Conservation (phyloP, 805 yeast species). For the Candida saitoana region DNA sequence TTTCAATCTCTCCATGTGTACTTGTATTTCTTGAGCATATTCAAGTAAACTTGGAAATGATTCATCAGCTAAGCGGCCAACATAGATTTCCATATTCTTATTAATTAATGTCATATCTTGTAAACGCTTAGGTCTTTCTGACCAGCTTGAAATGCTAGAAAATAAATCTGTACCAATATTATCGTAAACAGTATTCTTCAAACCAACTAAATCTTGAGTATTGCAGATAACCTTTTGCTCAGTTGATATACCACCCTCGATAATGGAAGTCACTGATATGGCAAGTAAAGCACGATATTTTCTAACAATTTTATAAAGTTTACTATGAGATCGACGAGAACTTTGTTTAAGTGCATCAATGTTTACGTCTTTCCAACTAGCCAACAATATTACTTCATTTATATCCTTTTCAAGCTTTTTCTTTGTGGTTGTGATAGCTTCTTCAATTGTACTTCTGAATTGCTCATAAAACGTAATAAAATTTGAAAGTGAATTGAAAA, state of each 20-base stretch:
- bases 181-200: not conserved
- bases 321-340: constrained; percentile 83
- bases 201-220: not conserved
- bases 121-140: constrained; percentile 52
- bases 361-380: constrained; percentile 97
- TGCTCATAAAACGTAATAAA: constrained; percentile 63
- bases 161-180: not conserved
- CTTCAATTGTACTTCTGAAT: constrained; percentile 49
- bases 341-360: constrained; percentile 91
- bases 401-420: constrained; percentile 71
- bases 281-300: constrained; percentile 68
- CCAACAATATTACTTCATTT: constrained; percentile 77
- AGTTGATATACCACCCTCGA: constrained; percentile 54
- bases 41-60: constrained; percentile 48
- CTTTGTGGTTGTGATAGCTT: constrained; percentile 42
- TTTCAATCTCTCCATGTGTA: constrained; percentile 58
- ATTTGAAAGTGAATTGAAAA: constrained; percentile 47
- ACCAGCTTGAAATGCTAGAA: constrained; percentile 43
- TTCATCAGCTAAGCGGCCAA: constrained; percentile 27
- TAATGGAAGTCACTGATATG: constrained; percentile 46
- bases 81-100: constrained; percentile 53
- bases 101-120: constrained; percentile 47
- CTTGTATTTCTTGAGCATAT: constrained; percentile 51
- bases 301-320: constrained; percentile 75
- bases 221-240: constrained; percentile 8